Evolutionary conservation across 176 grass and related monocot species (phyloP), one percentile per base, ranked within the genome.

Genomic region (Musa troglodytarum): DNA sequence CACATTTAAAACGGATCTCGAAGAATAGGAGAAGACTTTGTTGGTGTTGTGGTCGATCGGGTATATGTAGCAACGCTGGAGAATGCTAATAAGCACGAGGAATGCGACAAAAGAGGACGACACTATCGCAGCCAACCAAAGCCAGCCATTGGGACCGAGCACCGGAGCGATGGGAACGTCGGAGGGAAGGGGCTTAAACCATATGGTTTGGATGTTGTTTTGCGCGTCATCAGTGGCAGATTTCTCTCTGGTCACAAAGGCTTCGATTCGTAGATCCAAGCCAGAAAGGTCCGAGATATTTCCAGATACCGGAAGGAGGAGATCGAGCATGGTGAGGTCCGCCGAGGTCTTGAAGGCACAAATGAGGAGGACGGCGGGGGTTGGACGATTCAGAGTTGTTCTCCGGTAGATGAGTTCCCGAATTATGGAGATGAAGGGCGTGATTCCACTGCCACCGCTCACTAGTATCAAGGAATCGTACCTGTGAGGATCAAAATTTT

Each of bases 301-400:
- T 8, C 83, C 71, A 9, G 82, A 73, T 11, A 52, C 26, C 14
- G 86, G 86, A 62, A 86, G 43, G 52, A 88, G 55, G 72, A 88
- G 86, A 61, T 86, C 85, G 17, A 92, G 86, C 86, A 92, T 88
- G 71, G 81, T 75, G 21, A 92, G 86, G 55, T 92, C 89, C n/a
- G 66, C 63, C 16, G 86, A 88, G 19, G 81, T 83, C 80, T 79
- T 92, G 68, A 92, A 88, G 7, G 81, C 62, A 26, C 83, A 76
- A 63, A 92, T 25, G 10, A 88, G 66, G 52, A 88, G 65, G 49
- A 92, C 34, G 55, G 23, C 81, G 58, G 89, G 86, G 8, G 49
- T 77, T 16, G 63, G 51, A 8, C 20, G 56, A 8, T 76, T 80
- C 10, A 67, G 49, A 10, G 64, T 58, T 11, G 21, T 72, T 57